Evolutionary conservation across 441 rosid genomes (phyloP), one percentile per base, ranked within the genome.

Genomic region (Arabidopsis hybrid): DNA sequence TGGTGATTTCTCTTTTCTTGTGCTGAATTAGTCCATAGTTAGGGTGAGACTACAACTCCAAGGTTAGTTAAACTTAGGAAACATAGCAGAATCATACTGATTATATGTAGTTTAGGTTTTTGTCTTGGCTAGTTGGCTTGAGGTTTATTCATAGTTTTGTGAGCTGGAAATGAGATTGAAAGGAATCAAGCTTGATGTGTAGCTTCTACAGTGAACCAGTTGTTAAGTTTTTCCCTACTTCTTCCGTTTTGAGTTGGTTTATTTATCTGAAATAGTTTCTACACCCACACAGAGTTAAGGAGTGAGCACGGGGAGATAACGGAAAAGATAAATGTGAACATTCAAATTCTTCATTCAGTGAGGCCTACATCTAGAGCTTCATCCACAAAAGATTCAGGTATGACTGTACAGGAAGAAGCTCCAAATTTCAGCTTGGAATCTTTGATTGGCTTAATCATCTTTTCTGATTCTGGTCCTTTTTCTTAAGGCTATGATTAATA

Each of bases 341-440:
- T 95, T 74, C 90, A 88, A 71, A 71, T 83, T 80, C 82, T 95
- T 78, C 98, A 95, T 86, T 95, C 95, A 1, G 89, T 77, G 38
- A 89, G 89, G 80, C 87, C 89, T 69, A 50, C 89, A 57, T 71
- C 84, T 4, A 81, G n/a, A 58, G 67, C 84, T 38, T 69, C 88
- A 18, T 50, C 79, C 26, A 29, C 75, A 3, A 80, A 81, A 66
- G 83, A 77, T 74, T 80, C 89, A 73, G 97, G 97, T 92, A 82
- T 72, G 81, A 60, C 34, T 51, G 35, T 21, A 21, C 26, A 21
- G 26, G 26, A 21, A 21, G 26, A 21, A 21, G 26, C 26, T 21
- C 26, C 26, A 21, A 21, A 21, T 21, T 21, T 21, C 26, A 21
- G 26, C 26, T 21, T 21, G 26, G 26, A 21, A 21, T 21, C 26